A percentile compares a stretch with the other conserved stretches of the same genome.
phyloP scores from a whole-genome alignment of 768 basidiomycete genomes.

The Psilocybe tampanensis region DNA sequence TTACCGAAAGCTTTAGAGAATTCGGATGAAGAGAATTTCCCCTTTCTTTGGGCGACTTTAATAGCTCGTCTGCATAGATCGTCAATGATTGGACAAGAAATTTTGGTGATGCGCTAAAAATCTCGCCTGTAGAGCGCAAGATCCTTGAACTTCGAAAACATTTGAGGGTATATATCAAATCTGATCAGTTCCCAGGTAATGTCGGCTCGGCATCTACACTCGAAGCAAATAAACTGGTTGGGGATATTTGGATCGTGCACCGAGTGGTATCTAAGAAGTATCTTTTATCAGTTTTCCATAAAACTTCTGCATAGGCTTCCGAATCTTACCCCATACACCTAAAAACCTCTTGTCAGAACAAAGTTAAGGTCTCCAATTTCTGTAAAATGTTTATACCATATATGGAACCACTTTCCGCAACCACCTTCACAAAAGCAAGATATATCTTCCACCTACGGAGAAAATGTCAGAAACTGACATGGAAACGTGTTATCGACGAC shows the following conservation, averaged over 20 bases:
- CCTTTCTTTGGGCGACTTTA: slow-evolving; percentile 61
- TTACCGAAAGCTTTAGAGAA: slow-evolving; percentile 67
- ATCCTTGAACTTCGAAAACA: slow-evolving; percentile 67
- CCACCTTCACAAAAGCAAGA: slow-evolving; percentile 67
- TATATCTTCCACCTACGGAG: slow-evolving; percentile 60
- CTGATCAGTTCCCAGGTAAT: slow-evolving; percentile 72
- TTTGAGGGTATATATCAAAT: slow-evolving; percentile 53
- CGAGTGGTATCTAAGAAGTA: slow-evolving; percentile 58
- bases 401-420: slow-evolving; percentile 76
- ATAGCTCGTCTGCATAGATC: slow-evolving; percentile 58
- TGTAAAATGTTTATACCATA: slow-evolving; percentile 50
- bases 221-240: slow-evolving; percentile 66
- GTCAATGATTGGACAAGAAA: neutral
- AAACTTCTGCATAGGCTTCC: neutral
- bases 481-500: slow-evolving; percentile 10
- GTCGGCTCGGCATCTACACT: slow-evolving; percentile 71
- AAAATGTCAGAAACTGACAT: neutral
- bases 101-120: neutral
- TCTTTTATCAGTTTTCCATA: neutral
- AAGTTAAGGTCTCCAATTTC: neutral
- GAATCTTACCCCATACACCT: slow-evolving; percentile 63
- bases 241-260: slow-evolving; percentile 60
- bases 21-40: slow-evolving; percentile 42
- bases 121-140: slow-evolving; percentile 70
- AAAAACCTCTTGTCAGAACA: neutral